Evolutionary conservation across 306 rosid genomes (phyloP).

Genomic region (barrel medic (Medicago truncatula)): DNA sequence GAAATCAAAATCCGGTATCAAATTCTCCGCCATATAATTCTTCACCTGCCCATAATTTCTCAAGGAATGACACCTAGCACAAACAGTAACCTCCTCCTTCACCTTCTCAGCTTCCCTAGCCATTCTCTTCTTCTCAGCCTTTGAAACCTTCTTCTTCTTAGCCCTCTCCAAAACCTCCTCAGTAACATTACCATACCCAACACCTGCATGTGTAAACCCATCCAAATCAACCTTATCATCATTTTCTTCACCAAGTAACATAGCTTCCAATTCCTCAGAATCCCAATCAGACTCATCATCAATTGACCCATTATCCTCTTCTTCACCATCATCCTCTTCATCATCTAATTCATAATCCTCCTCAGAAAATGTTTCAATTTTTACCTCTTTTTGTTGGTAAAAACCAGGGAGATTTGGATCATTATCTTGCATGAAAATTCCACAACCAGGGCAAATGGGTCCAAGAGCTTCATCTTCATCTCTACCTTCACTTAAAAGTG

Average conservation of each 20-base stretch:
- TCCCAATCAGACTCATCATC: conserved; percentile 75
- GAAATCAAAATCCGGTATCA: conserved; percentile 94
- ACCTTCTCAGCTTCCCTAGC: conserved; percentile 74
- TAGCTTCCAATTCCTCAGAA: conserved; percentile 79
- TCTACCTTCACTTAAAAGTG: conserved; percentile 87
- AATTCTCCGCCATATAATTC: conserved; percentile 80
- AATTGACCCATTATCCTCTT: conserved; percentile 44
- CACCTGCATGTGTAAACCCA: conserved; percentile 80
- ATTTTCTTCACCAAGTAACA: conserved; percentile 60
- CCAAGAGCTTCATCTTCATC: conserved; percentile 84
- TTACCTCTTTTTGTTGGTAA: conserved; percentile 57
- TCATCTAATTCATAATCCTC: conserved; percentile 47
- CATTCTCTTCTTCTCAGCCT: conserved; percentile 77
- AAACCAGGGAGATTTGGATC: conserved; percentile 77
- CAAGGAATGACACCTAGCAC: conserved; percentile 94
- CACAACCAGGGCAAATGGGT: conserved; percentile 93
- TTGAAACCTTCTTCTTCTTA: conserved; percentile 75
- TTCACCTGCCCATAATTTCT: conserved; percentile 91
- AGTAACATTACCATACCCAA: conserved; percentile 84
- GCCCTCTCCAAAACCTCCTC: conserved; percentile 64
- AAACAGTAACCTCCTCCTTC: conserved; percentile 89
- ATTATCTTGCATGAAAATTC: conserved; percentile 86
- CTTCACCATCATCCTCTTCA: conserved; percentile 35
- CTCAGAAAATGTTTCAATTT: conserved; percentile 42
- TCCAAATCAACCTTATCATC: conserved; percentile 55